Base-by-base conservation (phyloP, 768 basidiomycete genomes). In the Termitomyces sp. region DNA sequence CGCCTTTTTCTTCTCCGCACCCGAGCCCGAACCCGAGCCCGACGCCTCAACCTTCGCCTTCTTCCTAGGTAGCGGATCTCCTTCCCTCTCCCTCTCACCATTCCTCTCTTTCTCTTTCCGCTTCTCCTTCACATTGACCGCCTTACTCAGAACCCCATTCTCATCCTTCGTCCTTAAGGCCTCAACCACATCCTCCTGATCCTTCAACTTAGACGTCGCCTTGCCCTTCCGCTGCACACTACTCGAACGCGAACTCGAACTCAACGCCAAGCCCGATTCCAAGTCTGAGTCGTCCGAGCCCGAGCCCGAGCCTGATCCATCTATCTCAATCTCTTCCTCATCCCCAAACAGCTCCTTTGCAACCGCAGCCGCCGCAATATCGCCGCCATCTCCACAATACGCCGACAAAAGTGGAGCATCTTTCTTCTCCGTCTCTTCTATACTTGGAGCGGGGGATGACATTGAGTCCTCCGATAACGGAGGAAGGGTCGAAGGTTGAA, bases 71-170 rank as follows among this genome's bases (percentile, higher is more conserved):
- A 59, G 65, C 24, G 51, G 66, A 20, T 66, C 68, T 9, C 33
- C 36, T 36, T 39, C 55, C 13, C 55, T 35, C 12, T 46, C 45
- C 22, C 22, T 20, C 12, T 28, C 28, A 28, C 28, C 28, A 22
- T 66, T 62, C 15, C 18, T 38, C 55, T 44, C 63, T 18, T 56
- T 46, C 22, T 64, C 58, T 38, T 67, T 62, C 66, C 70, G 74
- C 55, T 69, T 69, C 60, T 72, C 72, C 65, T 65, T 51, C 13
- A 28, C 67, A 64, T 70, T 70, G 35, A 16, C 38, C 28, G 45
- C 61, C 58, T 59, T 60, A 7, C 15, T 42, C 46, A 59, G 32
- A 51, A 42, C 55, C 22, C 60, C 62, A 60, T 67, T 65, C 58
- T 63, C 60, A 20, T 68, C 64, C 36, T 60, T 68, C 8, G 42